Conservation (phyloP, 768 basidiomycete species). For the Leccinum olivaceopallidum region DNA sequence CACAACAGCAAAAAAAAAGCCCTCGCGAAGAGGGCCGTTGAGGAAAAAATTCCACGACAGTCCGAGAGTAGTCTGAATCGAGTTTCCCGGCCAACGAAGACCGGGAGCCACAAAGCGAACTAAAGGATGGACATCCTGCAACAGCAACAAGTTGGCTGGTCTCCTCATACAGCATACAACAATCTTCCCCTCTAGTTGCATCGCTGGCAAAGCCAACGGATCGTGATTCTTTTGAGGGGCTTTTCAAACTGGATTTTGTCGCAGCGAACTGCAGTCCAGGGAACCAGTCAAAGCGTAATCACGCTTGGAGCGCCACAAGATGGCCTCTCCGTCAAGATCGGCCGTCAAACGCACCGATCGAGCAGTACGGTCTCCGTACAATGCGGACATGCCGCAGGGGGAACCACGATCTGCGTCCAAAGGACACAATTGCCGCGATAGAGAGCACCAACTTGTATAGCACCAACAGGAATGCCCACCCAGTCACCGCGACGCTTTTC, state of each 20-base stretch:
- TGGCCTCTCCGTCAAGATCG: too few species aligned
- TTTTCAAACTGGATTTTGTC: not conserved
- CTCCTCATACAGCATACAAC: conserved; percentile 18
- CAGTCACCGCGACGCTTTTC: conserved; percentile 30
- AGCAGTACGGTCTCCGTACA: not conserved
- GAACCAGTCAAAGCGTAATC: not conserved
- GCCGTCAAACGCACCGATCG: too few species aligned
- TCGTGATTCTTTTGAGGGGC: not conserved
- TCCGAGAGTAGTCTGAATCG: conserved; percentile 38
- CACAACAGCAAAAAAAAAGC: not conserved
- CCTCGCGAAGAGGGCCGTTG: conserved; percentile 20
- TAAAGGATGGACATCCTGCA: conserved; percentile 18
- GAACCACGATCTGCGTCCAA: conserved; percentile 13
- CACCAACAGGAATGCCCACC: conserved; percentile 14
- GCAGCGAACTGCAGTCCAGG: not conserved
- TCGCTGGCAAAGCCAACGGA: conserved; percentile 1
- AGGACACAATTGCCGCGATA: conserved; percentile 23
- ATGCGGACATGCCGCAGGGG: not conserved
- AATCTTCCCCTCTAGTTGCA: not conserved
- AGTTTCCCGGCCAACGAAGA: conserved; percentile 23
- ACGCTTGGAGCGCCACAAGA: not conserved
- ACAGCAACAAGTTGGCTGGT: not conserved
- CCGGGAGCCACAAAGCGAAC: conserved; percentile 32
- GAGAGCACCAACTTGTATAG: conserved; percentile 8
- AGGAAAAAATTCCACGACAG: conserved; percentile 15